Conservation (phyloP, 306 rosid species). For the Quercus variabilis region DNA sequence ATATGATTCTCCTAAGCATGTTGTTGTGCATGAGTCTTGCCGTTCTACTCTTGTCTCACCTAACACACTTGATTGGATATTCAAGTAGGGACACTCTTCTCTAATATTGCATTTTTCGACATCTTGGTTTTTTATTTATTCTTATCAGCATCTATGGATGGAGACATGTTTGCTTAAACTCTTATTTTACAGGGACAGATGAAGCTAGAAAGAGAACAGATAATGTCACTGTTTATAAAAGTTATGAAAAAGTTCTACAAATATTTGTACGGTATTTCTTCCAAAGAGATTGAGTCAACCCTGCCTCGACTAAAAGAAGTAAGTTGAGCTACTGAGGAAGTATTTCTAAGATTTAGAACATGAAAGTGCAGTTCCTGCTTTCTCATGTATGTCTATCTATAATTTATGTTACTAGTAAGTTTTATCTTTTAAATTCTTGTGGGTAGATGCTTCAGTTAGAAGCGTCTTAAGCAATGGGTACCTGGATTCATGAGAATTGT, state of each 20-base stretch:
- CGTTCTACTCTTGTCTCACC: not conserved
- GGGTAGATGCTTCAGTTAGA: not conserved
- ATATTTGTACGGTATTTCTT: constrained; percentile 51
- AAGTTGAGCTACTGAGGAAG: constrained; percentile 25
- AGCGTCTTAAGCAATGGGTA: not conserved
- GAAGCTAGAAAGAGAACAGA: constrained; percentile 70
- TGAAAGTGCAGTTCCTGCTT: not conserved
- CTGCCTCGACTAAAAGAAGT: constrained; percentile 77
- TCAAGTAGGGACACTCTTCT: not conserved
- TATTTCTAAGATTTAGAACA: not conserved
- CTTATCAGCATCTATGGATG: constrained; percentile 3
- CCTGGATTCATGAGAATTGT: not conserved
- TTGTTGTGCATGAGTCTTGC: not conserved
- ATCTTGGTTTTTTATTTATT: not conserved
- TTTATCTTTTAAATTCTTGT: not conserved
- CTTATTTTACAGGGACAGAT: constrained; percentile 53
- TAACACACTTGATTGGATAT: not conserved
- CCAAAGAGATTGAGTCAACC: constrained; percentile 73
- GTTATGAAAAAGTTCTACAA: constrained; percentile 74
- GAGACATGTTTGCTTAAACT: constrained; percentile 16
- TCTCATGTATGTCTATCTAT: not conserved
- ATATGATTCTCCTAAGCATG: not conserved
- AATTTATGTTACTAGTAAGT: not conserved
- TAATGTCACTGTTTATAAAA: constrained; percentile 80
- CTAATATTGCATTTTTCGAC: not conserved